Conservation (phyloP, 1,139 yeast genomes). For the Komagataea norvegica region DNA sequence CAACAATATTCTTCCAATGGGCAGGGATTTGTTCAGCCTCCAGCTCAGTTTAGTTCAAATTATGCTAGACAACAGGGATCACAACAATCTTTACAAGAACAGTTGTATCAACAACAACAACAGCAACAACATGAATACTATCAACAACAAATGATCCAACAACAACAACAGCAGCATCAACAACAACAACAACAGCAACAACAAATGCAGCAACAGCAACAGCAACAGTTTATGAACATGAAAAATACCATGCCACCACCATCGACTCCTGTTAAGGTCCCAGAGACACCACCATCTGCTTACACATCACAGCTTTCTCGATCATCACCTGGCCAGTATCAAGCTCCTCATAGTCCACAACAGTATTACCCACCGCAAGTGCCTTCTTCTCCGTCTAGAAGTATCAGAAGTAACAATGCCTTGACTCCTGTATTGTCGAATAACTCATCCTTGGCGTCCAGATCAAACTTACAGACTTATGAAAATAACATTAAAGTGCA, state of each 20-base stretch:
- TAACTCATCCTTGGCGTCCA: constrained; percentile 21
- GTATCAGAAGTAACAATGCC: constrained; percentile 20
- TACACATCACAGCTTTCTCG: constrained; percentile 15
- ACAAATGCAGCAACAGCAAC: constrained; percentile 21
- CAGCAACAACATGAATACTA: constrained; percentile 23
- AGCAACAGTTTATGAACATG: constrained; percentile 21
- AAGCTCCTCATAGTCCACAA: constrained; percentile 19
- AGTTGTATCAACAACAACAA: constrained; percentile 23
- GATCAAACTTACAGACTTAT: constrained; percentile 12
- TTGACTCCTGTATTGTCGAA: constrained; percentile 24
- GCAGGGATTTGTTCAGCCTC: constrained; percentile 25
- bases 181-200: constrained; percentile 21
- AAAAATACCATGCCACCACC: constrained; percentile 28
- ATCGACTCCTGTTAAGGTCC: constrained; percentile 22
- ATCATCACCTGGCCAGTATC: constrained; percentile 23
- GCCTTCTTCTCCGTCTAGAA: constrained; percentile 25
- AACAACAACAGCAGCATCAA: constrained; percentile 22
- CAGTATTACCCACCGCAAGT: constrained; percentile 25
- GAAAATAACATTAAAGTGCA: constrained; percentile 14
- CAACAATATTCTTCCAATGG: constrained; percentile 23
- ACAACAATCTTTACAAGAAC: constrained; percentile 34
- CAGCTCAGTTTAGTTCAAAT: constrained; percentile 31
- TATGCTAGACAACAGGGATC: constrained; percentile 36
- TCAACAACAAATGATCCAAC: constrained; percentile 21
- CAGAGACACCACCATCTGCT: constrained; percentile 20